phyloP scores from a whole-genome alignment of 495 filamentous ascomycete genomes.

The Ramalina intermedia region DNA sequence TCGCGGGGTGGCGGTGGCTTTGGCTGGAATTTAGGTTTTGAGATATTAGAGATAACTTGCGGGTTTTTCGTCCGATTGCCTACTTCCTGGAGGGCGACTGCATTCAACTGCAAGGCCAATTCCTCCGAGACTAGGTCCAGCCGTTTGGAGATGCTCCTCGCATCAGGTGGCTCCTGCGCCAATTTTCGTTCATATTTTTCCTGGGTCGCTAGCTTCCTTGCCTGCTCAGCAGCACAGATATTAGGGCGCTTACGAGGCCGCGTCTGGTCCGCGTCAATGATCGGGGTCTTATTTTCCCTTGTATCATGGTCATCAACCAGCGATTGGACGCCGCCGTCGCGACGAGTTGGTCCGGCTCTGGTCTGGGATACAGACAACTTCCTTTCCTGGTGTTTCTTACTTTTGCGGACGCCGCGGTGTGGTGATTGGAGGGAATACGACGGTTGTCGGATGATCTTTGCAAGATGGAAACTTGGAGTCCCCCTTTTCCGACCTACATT shows the following conservation, averaged over 20 bases:
- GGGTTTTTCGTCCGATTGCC: constrained; percentile 15
- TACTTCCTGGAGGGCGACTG: constrained; percentile 29
- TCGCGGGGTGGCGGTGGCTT: constrained; percentile 16
- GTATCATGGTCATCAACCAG: background rate
- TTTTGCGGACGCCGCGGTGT: constrained; percentile 5
- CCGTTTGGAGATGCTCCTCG: background rate
- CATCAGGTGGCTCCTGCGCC: background rate
- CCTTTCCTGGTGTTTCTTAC: constrained; percentile 4
- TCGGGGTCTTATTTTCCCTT: background rate
- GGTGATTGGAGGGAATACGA: background rate
- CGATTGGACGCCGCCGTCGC: background rate
- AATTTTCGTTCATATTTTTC: background rate
- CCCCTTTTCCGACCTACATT: too few relatives aligned
- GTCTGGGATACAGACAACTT: constrained; percentile 15
- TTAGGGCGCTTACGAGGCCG: constrained; percentile 7
- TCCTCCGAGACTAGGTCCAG: constrained; percentile 28
- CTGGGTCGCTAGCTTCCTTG: background rate
- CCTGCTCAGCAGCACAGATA: constrained; percentile 4
- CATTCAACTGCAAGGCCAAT: constrained; percentile 31
- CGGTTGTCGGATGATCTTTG: background rate
- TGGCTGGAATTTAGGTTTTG: constrained; percentile 14
- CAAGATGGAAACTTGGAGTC: constrained; percentile 15
- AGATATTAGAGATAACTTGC: constrained; percentile 9
- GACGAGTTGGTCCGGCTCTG: background rate
- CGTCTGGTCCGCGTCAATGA: background rate